phyloP scores from a whole-genome alignment of 2,329 filamentous ascomycete species.

The Fragosphaeria purpurea region DNA sequence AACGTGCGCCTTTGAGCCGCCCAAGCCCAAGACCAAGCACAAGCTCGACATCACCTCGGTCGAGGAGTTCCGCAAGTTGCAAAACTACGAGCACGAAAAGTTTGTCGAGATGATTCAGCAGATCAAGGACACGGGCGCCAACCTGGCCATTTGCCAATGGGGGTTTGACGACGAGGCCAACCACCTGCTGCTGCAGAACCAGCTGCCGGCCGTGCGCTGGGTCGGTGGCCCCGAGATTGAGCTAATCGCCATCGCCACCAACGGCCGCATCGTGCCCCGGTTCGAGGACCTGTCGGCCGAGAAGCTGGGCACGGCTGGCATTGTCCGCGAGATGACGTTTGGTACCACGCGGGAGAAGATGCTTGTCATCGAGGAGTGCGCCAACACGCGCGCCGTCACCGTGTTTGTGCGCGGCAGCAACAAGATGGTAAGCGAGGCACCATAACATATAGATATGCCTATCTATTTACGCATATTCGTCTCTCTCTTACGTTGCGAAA shows the following conservation, averaged over 20 bases:
- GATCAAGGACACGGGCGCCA: constrained; percentile 94
- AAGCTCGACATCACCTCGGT: constrained; percentile 96
- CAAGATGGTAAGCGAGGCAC: constrained; percentile 66
- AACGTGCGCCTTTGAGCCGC: constrained; percentile 95
- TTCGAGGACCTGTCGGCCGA: constrained; percentile 89
- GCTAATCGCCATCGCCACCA: constrained; percentile 95
- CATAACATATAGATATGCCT: too few species aligned
- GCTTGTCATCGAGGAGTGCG: constrained; percentile 98
- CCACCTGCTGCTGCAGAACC: constrained; percentile 90
- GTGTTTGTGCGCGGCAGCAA: constrained; percentile 96
- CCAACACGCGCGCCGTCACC: constrained; percentile 92
- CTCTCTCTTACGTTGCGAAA: too few species aligned
- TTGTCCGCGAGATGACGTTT: constrained; percentile 92
- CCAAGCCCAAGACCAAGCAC: constrained; percentile 99
- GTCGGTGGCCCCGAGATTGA: constrained; percentile 97
- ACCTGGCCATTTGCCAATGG: constrained; percentile 98
- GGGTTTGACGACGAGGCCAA: constrained; percentile 99
- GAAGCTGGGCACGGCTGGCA: constrained; percentile 82
- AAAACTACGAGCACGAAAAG: constrained; percentile 91
- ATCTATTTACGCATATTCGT: too few species aligned
- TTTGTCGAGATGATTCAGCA: constrained; percentile 98
- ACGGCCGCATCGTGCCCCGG: constrained; percentile 91
- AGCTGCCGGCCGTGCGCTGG: constrained; percentile 93
- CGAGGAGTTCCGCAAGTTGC: constrained; percentile 96
- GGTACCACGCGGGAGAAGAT: constrained; percentile 98